A percentile compares a stretch with the other conserved stretches of the same genome.
phyloP scores from a whole-genome alignment of 208 protist species.

The Acanthamoeba castellanii region DNA sequence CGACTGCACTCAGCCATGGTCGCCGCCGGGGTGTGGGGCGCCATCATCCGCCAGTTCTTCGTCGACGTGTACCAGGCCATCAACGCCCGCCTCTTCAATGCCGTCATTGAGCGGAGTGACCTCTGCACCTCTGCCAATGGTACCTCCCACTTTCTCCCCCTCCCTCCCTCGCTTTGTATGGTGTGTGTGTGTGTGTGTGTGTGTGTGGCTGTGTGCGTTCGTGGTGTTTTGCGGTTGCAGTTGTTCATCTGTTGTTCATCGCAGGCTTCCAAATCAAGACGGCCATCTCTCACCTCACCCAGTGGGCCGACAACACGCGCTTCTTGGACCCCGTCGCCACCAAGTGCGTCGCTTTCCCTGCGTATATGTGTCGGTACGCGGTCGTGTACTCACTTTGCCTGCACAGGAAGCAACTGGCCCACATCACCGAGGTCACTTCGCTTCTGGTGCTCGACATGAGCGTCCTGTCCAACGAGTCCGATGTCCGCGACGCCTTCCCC shows the following conservation, averaged over 20 bases:
- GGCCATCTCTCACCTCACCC: neutral
- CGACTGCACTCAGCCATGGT: neutral
- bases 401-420: constrained; percentile 35
- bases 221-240: too few species aligned
- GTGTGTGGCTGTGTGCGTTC: too few species aligned
- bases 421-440: neutral
- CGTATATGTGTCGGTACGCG: too few species aligned
- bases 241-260: too few species aligned
- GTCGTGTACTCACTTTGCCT: neutral
- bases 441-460: constrained; percentile 40
- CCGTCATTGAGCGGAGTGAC: constrained; percentile 7
- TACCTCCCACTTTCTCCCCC: neutral
- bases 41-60: constrained; percentile 12
- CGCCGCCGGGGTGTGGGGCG: constrained; percentile 1
- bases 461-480: neutral
- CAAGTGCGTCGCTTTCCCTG: neutral
- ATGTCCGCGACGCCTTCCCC: constrained; percentile 8
- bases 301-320: constrained; percentile 9
- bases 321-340: constrained; percentile 5
- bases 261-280: constrained; percentile 27
- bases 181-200: neutral
- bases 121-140: neutral
- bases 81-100: constrained; percentile 12
- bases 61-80: constrained; percentile 11
- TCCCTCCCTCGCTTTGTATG: neutral